These are phyloP conservation scores for Saccharomyces kudriavzevii DNA, from an alignment of 805 yeast species.

Conservation along the genomic window DNA sequence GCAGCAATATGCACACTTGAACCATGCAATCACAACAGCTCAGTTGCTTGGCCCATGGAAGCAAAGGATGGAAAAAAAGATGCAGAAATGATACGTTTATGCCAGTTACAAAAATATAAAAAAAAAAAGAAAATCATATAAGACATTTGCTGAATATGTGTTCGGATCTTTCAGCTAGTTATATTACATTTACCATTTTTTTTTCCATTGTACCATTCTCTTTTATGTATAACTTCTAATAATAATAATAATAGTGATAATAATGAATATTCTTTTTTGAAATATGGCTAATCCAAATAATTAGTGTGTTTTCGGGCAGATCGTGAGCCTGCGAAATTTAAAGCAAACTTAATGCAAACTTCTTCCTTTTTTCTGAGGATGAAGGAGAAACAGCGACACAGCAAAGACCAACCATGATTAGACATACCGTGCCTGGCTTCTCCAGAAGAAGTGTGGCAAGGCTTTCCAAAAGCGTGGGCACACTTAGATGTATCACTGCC, in stretches of 20 bases:
- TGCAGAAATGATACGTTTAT: background rate
- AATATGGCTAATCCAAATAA: background rate
- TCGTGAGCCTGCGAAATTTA: background rate
- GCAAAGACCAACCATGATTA: background rate
- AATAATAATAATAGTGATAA: background rate
- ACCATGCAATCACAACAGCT: background rate
- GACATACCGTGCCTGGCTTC: background rate
- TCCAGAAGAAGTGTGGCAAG: background rate
- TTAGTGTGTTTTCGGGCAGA: background rate
- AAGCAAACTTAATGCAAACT: background rate
- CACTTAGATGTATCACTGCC: background rate
- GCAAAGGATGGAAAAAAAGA: background rate
- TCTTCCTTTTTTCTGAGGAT: background rate
- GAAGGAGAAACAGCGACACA: background rate
- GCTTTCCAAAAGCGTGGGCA: background rate
- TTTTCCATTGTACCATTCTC: background rate
- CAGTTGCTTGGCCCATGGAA: background rate
- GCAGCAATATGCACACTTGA: background rate
- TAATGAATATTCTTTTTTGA: background rate
- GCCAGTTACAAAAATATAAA: background rate
- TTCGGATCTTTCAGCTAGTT: background rate
- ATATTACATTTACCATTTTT: background rate
- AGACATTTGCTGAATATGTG: background rate
- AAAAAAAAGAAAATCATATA: background rate
- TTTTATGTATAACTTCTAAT: background rate